Conservation (phyloP, 2,329 filamentous ascomycete species). For the Fusarium pseudocircinatum region DNA sequence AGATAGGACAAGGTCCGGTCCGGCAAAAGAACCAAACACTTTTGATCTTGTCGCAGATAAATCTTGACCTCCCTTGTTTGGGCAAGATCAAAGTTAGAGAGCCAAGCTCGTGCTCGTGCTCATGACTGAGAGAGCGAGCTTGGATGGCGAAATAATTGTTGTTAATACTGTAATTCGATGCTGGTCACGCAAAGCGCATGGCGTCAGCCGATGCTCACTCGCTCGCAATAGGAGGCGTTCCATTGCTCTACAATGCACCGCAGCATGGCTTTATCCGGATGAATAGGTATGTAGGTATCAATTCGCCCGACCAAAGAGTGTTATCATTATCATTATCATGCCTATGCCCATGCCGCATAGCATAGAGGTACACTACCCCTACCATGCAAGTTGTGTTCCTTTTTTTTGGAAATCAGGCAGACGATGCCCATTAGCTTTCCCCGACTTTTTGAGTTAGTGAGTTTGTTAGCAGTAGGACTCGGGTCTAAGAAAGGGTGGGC, state of each 20-base stretch:
- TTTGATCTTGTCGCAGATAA: background rate
- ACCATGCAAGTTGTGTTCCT: constrained; percentile 14
- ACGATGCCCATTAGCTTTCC: background rate
- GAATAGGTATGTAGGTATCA: background rate
- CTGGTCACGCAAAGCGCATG: constrained; percentile 14
- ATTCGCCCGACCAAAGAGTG: background rate
- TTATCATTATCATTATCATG: constrained; percentile 20
- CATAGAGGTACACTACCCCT: background rate
- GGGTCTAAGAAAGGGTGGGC: constrained; percentile 4
- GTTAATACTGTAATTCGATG: constrained; percentile 2
- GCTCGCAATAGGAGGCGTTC: constrained; percentile 28
- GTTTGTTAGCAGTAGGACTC: background rate
- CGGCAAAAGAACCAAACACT: background rate
- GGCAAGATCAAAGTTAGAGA: background rate
- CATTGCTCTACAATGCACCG: background rate
- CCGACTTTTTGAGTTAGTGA: constrained; percentile 13
- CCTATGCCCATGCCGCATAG: background rate
- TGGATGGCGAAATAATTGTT: constrained; percentile 34
- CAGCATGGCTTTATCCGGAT: constrained; percentile 1
- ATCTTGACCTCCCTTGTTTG: background rate
- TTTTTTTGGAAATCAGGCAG: constrained; percentile 22
- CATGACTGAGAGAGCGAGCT: background rate
- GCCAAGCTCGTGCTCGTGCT: constrained; percentile 3
- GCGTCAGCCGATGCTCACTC: constrained; percentile 32
- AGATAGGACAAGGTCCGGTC: constrained; percentile 22